Evolutionary conservation across 192 early-diverging fungal genomes (phyloP), one percentile per base, ranked within the genome.

Genomic region (Linnemannia elongata): DNA sequence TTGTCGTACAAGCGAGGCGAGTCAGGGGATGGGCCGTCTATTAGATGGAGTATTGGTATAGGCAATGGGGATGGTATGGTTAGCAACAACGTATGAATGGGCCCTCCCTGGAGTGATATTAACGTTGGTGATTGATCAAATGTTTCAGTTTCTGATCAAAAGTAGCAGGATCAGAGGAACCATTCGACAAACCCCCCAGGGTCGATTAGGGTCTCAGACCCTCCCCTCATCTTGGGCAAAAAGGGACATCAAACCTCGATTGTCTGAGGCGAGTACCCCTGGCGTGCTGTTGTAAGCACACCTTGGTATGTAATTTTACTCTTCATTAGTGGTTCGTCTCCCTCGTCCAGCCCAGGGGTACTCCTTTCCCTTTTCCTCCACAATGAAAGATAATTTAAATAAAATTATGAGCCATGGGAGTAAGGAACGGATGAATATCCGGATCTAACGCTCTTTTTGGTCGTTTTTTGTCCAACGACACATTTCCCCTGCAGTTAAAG

Each of bases 11-110:
- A 78, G 10, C 88, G 78, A 1, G 88, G 85, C 0, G 87, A 85
- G 42, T 88, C 88, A 38, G 82, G 74, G 20, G 92, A 90, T 39
- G 92, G 92, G 41, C 92, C 92, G 55, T 93, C 85, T 87, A 70
- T 42, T 72, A 0, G 44, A 73, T 57, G 38, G 9, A 44, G 57
- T 20, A 45, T 9, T 17, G 3, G 47, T 49, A 49, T 12, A 12
- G 47, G 47, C 17, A n/a, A 17, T 49, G 47, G 47, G 17, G 12
- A 18, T 20, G 49, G 49, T 52, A 20, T 52, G 49, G 49, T 52
- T 52, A 52, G 49, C 20, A 20, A 22, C 44, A 15, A 1, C 12
- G 44, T 15, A n/a, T 41, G 75, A 15, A 8, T 17, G 12, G 47
- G 17, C 27, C 4, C 24, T 10, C 57, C 57, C 9, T 66, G 30